Percentiles rank a stretch among this genome's conserved stretches.
Evolutionary conservation across 1,284 basidiomycete genomes (phyloP).

Genomic region (Puccinia hordei): DNA sequence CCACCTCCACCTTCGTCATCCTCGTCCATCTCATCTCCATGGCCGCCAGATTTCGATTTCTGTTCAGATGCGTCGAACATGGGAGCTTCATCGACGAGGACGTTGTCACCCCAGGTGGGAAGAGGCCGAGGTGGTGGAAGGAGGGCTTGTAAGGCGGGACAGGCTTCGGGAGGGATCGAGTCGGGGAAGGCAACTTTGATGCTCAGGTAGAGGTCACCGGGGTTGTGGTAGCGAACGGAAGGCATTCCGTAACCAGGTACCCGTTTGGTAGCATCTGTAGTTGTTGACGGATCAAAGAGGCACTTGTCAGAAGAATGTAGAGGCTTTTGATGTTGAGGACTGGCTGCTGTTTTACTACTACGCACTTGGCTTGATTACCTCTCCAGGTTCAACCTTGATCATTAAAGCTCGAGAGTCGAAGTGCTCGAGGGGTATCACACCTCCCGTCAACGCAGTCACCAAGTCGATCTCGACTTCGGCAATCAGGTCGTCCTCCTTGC

Average conservation of each 20-base stretch:
- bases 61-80: constrained; percentile 80
- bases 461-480: constrained; percentile 87
- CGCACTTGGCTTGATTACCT: constrained; percentile 88
- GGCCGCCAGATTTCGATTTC: constrained; percentile 64
- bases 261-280: constrained; percentile 70
- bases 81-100: constrained; percentile 80
- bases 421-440: constrained; percentile 86
- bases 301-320: constrained; percentile 12
- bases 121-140: constrained; percentile 77
- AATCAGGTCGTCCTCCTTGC: constrained; percentile 89
- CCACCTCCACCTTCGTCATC: constrained; percentile 69
- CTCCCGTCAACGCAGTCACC: constrained; percentile 89
- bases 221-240: constrained; percentile 93
- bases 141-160: constrained; percentile 79
- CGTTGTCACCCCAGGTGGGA: constrained; percentile 70
- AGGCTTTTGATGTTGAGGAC: constrained; percentile 45
- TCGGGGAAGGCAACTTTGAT: constrained; percentile 89
- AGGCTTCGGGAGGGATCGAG: constrained; percentile 69
- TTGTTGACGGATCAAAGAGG: not conserved
- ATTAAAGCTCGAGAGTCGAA: constrained; percentile 87
- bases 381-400: constrained; percentile 80
- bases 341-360: no score
- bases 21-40: constrained; percentile 70
- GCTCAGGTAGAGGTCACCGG: constrained; percentile 88
- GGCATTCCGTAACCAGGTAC: constrained; percentile 97